A percentile compares a stretch with the other conserved stretches of the same genome.
Conservation (phyloP, 306 rosid species). For the Luffa acutangula region DNA sequence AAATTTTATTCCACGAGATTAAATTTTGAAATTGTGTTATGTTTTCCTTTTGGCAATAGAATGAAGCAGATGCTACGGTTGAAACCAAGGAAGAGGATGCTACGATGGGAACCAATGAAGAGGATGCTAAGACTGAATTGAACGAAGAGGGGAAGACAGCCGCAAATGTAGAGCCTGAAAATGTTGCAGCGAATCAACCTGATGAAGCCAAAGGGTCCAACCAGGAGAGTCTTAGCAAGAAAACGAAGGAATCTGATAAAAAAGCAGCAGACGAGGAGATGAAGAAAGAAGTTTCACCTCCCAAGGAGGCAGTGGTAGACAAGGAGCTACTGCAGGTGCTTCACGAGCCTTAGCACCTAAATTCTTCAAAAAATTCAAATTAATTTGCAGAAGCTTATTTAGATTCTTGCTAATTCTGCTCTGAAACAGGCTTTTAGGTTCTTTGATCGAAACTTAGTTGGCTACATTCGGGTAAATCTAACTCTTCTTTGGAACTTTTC, state of each 20-base stretch:
- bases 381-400: not conserved
- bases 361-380: not conserved
- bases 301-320: constrained; percentile 48
- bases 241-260: constrained; percentile 30
- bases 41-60: not conserved
- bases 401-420: constrained; percentile 4
- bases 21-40: not conserved
- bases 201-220: constrained; percentile 26
- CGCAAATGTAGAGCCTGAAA: constrained; percentile 28
- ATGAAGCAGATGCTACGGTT: constrained; percentile 1
- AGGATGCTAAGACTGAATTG: not conserved
- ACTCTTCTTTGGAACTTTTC: not conserved
- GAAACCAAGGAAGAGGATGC: not conserved
- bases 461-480: constrained; percentile 65
- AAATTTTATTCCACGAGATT: not conserved
- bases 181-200: constrained; percentile 23
- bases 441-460: constrained; percentile 73
- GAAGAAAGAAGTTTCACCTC: constrained; percentile 33
- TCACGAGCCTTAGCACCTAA: not conserved
- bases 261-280: constrained; percentile 36
- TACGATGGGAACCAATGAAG: not conserved
- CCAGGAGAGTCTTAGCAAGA: constrained; percentile 28
- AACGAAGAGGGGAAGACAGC: constrained; percentile 24
- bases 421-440: constrained; percentile 79
- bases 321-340: constrained; percentile 76